Evolutionary conservation across 2,329 filamentous ascomycete genomes (phyloP).

Genomic region (Claviceps sp.): DNA sequence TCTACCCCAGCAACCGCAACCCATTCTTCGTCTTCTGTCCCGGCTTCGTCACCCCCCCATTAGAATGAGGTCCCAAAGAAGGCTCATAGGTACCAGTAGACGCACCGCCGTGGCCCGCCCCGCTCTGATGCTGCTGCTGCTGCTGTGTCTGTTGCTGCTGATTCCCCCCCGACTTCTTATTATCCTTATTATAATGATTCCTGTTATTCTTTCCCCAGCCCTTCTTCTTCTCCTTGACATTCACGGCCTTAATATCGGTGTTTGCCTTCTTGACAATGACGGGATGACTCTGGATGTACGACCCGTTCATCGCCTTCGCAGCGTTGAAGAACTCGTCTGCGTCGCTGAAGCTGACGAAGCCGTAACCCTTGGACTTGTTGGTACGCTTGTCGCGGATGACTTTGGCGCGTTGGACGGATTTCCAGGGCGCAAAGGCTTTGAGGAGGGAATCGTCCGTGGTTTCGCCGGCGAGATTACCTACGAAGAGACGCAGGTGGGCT

Average conservation of each 20-base stretch:
- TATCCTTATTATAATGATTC: conserved; percentile 12
- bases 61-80: conserved; percentile 33
- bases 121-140: conserved; percentile 3
- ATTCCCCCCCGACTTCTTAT: background rate
- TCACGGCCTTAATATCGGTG: conserved; percentile 74
- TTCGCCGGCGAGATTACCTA: conserved; percentile 92
- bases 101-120: conserved; percentile 13
- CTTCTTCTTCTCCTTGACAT: conserved; percentile 49
- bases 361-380: conserved; percentile 90
- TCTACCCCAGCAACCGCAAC: conserved; percentile 44
- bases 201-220: conserved; percentile 21
- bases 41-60: conserved; percentile 44
- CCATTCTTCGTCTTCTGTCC: conserved; percentile 57
- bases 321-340: conserved; percentile 94
- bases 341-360: conserved; percentile 91
- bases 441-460: conserved; percentile 91
- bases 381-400: conserved; percentile 93
- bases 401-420: conserved; percentile 79
- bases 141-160: background rate
- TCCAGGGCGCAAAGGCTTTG: conserved; percentile 85
- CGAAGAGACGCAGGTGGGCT: conserved; percentile 84
- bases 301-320: conserved; percentile 95
- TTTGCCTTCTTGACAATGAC: conserved; percentile 77
- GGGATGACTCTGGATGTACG: conserved; percentile 97
- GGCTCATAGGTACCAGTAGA: conserved; percentile 32